phyloP scores from a whole-genome alignment of 192 early-diverging fungal species.

The Helicostylum pulchrum region DNA sequence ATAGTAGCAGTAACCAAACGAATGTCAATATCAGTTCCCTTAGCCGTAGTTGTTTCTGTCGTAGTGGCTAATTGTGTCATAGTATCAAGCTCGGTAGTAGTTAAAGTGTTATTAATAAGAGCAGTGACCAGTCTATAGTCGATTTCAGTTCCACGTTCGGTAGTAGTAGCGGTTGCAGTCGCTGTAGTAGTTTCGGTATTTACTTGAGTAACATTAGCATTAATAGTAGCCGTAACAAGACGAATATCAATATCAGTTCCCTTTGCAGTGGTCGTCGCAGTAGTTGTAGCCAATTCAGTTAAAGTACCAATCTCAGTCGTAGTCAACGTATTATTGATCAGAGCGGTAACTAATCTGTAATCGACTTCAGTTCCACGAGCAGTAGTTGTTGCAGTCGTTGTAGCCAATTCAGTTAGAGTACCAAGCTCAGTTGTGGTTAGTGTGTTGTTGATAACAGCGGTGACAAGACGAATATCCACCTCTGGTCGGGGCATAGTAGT shows the following conservation, averaged over 20 bases:
- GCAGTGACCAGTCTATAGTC: background rate
- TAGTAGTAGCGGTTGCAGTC: background rate
- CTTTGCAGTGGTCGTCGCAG: background rate
- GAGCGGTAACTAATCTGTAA: background rate
- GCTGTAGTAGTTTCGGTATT: background rate
- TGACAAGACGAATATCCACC: too few relatives aligned
- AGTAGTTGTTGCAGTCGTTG: too few relatives aligned
- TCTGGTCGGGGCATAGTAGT: too few relatives aligned
- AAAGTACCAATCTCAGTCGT: background rate
- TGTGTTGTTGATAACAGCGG: too few relatives aligned
- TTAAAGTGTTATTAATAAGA: background rate
- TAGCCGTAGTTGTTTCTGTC: background rate
- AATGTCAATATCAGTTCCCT: background rate
- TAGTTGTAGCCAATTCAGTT: background rate
- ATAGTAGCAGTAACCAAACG: background rate
- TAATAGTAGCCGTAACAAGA: background rate
- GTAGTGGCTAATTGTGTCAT: background rate
- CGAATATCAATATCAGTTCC: background rate
- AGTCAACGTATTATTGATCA: background rate
- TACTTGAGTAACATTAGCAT: background rate
- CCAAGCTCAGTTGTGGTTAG: too few relatives aligned
- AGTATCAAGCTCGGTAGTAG: background rate
- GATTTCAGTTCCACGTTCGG: too few relatives aligned
- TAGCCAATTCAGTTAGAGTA: too few relatives aligned
- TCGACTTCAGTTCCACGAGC: too few relatives aligned